phyloP scores from a whole-genome alignment of 306 rosid genomes.

The Citrullus mucosospermus region DNA sequence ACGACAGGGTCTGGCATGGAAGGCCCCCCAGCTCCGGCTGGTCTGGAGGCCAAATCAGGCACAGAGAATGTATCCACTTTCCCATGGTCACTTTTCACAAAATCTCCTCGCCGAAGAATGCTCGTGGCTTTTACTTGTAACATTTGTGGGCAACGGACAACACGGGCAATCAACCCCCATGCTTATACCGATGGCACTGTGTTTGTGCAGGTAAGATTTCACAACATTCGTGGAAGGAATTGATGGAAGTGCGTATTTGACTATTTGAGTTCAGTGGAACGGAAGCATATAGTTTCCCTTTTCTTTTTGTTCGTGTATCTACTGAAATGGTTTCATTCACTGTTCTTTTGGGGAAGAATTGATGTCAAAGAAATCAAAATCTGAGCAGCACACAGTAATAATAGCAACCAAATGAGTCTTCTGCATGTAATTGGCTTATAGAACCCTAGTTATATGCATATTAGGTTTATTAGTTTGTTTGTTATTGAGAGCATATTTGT shows the following conservation, averaged over 20 bases:
- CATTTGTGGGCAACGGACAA: slow-evolving; percentile 90
- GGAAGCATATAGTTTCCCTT: neutral
- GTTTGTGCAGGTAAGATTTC: slow-evolving; percentile 67
- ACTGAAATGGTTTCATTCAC: neutral
- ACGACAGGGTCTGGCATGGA: slow-evolving; percentile 98
- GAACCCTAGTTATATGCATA: no score
- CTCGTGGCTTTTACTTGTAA: slow-evolving; percentile 90
- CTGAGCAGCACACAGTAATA: neutral
- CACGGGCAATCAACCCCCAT: slow-evolving; percentile 89
- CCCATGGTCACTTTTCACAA: slow-evolving; percentile 97
- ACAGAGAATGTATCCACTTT: slow-evolving; percentile 70
- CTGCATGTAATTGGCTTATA: neutral
- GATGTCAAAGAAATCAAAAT: neutral
- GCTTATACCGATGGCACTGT: slow-evolving; percentile 98
- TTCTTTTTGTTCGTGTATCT: neutral
- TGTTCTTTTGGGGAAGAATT: neutral
- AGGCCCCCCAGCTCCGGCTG: slow-evolving; percentile 82
- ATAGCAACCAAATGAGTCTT: neutral
- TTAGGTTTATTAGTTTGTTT: no score
- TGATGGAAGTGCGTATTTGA: neutral
- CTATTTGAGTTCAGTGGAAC: neutral
- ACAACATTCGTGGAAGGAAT: neutral
- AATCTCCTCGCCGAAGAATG: slow-evolving; percentile 90
- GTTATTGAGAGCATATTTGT: no score
- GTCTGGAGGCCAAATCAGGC: slow-evolving; percentile 25